Percentiles rank a stretch among this genome's conserved stretches.
Evolutionary conservation across 176 grass and related monocot genomes (phyloP).

Genomic region (Eleusine indica): DNA sequence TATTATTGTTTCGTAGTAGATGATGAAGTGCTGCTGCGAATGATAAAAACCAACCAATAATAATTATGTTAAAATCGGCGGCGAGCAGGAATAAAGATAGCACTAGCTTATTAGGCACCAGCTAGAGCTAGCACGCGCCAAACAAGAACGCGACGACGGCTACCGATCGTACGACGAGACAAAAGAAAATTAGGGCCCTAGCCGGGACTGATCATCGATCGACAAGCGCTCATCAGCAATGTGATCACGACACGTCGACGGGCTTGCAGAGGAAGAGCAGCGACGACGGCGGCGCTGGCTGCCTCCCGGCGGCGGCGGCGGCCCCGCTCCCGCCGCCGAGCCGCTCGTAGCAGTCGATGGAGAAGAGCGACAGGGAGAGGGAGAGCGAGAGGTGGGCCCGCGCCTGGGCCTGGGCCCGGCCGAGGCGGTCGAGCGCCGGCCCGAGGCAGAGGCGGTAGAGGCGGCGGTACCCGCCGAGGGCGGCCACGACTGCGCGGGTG

Average conservation of each 20-base stretch:
- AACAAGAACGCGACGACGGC: background rate
- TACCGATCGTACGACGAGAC: background rate
- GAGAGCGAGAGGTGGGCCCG: constrained; percentile 61
- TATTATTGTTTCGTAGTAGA: background rate
- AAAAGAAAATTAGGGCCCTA: background rate
- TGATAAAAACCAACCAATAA: background rate
- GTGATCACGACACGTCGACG: constrained; percentile 81
- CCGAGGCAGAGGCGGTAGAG: constrained; percentile 93
- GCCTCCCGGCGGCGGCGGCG: constrained; percentile 33
- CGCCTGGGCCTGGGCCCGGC: constrained; percentile 45
- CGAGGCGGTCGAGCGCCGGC: constrained; percentile 77
- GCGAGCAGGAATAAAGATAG: background rate
- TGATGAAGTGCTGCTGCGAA: background rate
- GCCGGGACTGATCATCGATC: background rate
- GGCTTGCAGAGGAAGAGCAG: constrained; percentile 88
- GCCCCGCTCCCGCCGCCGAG: constrained; percentile 45
- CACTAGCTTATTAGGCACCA: background rate
- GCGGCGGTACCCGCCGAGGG: constrained; percentile 92
- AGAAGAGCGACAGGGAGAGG: constrained; percentile 96
- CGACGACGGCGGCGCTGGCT: constrained; percentile 59
- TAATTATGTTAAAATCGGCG: constrained; percentile 20
- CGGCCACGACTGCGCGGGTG: constrained; percentile 73
- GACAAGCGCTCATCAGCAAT: background rate
- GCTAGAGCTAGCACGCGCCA: background rate
- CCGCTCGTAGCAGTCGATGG: constrained; percentile 99